A percentile compares a stretch with the other conserved stretches of the same genome.
Conservation (phyloP, 257 asterid species). For the Solanum medicagineum region DNA sequence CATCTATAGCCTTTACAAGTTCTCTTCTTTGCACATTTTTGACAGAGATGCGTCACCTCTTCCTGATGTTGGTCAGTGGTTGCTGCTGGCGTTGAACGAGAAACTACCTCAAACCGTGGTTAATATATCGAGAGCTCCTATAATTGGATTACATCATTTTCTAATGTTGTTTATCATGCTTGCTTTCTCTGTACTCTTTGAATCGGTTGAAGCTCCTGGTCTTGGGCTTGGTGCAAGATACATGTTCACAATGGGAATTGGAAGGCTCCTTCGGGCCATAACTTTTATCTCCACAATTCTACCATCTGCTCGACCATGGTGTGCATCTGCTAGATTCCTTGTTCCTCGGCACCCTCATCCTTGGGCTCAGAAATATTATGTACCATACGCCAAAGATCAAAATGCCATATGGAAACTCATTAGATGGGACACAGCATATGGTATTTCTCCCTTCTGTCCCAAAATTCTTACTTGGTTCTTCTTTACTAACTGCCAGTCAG, state of each 20-base stretch:
- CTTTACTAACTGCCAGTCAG: neutral
- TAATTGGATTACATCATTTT: constrained; percentile 88
- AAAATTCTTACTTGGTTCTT: neutral
- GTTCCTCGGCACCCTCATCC: constrained; percentile 72
- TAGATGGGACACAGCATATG: constrained; percentile 60
- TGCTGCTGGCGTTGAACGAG: constrained; percentile 74
- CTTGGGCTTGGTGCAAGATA: constrained; percentile 88
- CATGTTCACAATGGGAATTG: constrained; percentile 96
- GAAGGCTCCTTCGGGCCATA: constrained; percentile 80
- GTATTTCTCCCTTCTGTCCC: constrained; percentile 18
- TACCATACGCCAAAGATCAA: constrained; percentile 73
- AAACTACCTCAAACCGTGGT: constrained; percentile 56
- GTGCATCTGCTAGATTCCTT: constrained; percentile 72
- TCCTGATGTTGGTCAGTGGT: constrained; percentile 97
- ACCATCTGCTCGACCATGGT: constrained; percentile 99
- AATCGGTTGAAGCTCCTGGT: constrained; percentile 92
- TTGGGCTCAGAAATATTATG: constrained; percentile 86
- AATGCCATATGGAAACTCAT: constrained; percentile 58
- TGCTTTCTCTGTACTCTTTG: constrained; percentile 75
- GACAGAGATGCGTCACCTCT: constrained; percentile 73
- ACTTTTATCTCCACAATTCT: constrained; percentile 83
- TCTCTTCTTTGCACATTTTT: neutral
- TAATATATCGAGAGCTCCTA: constrained; percentile 66
- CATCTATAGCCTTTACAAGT: neutral
- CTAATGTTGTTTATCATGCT: constrained; percentile 95